phyloP scores from a whole-genome alignment of 768 basidiomycete genomes.

The Termitomyces sp. region DNA sequence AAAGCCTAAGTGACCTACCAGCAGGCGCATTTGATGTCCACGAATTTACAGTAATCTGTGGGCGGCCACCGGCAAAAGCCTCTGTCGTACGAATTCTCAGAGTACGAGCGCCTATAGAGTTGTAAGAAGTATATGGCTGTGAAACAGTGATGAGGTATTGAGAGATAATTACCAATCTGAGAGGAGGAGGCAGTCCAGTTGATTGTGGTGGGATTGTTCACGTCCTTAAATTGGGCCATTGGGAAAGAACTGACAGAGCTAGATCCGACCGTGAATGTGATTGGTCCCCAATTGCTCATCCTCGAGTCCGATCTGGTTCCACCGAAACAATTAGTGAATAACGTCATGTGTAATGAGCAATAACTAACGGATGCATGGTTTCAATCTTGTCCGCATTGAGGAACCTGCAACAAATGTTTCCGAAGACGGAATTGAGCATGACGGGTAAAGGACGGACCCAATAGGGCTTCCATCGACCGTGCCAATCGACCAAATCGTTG shows the following conservation, averaged over 20 bases:
- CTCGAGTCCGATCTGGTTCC: constrained; percentile 31
- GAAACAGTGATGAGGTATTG: too few species aligned
- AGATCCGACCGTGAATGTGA: constrained; percentile 38
- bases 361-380: constrained; percentile 40
- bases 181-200: constrained; percentile 35
- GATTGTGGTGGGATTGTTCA: constrained; percentile 39
- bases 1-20: constrained; percentile 16
- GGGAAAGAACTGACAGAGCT: constrained; percentile 35
- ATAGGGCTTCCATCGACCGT: constrained; percentile 40
- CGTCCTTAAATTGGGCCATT: constrained; percentile 43
- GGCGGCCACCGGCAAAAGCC: constrained; percentile 42
- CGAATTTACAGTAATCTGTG: constrained; percentile 36
- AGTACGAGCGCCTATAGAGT: constrained; percentile 33
- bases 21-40: constrained; percentile 37
- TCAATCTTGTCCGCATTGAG: constrained; percentile 45
- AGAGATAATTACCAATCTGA: constrained; percentile 27
- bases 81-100: constrained; percentile 39
- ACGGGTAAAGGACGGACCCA: constrained; percentile 19
- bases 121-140: not conserved
- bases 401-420: constrained; percentile 22
- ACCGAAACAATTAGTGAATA: not conserved
- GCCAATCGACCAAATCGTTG: constrained; percentile 39
- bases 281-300: constrained; percentile 41
- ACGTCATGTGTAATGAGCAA: not conserved
- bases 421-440: not conserved